Evolutionary conservation across 176 grass and related monocot genomes (phyloP), one percentile per base, ranked within the genome.

Genomic region (Hordeum marinum): DNA sequence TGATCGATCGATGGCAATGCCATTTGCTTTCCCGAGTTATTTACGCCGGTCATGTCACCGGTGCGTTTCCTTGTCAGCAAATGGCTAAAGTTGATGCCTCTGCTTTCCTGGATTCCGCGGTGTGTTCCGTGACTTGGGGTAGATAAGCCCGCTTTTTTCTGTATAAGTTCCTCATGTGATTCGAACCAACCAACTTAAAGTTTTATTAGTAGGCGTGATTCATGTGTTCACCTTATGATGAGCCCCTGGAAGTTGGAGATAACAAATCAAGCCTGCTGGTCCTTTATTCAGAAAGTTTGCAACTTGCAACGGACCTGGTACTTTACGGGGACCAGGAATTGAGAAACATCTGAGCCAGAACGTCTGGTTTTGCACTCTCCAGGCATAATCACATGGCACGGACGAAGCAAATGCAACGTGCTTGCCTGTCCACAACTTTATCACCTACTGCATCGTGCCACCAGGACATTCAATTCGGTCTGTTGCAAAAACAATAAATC

Each of bases 131-230:
- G 90, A 90, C 76, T 90, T 79, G 69, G 37, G 70, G 89, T 82
- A 83, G 76, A 82, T 82, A 86, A 81, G 85, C 34, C 73, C 37
- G 52, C 89, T 92, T 92, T 90, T 90, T 92, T 74, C 76, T 65
- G 76, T 68, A 60, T 79, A 87, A 68, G 50, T 48, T 84, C 84
- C 85, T 85, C 94, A 94, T 99, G 97, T 99, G 95, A 93, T 85
- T 64, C 46, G 75, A 87, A 86, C 84, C 90, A 89, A 91, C 89
- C 64, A 93, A 85, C 77, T 91, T 84, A 88, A 90, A 75, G 75
- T 67, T 83, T 90, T 75, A 39, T 90, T 75, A 39, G 25, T 74
- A 81, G 72, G 84, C 18, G 45, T 95, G 90, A 87, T 89, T 40
- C 85, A 90, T 80, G 86, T 80, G 87, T 80, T 93, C 66, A 31